These are phyloP conservation scores for Starmera amethionina DNA, from an alignment of 805 yeast genomes.

Conservation along the genomic window DNA sequence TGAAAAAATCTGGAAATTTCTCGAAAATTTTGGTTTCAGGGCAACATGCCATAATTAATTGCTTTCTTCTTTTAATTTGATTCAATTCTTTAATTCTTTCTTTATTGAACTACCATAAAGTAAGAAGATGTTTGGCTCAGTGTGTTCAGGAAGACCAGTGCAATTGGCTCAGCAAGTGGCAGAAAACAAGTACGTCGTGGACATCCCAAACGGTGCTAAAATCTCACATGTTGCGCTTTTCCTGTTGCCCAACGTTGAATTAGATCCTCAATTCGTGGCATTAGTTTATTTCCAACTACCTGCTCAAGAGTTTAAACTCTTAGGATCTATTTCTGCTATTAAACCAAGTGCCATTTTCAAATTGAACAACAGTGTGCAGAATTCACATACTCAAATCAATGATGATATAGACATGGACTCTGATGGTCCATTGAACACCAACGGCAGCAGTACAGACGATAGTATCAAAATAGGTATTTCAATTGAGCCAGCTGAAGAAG, in stretches of 20 bases:
- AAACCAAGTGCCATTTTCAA: constrained; percentile 93
- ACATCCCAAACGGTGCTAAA: constrained; percentile 50
- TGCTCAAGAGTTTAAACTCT: constrained; percentile 44
- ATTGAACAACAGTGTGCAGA: constrained; percentile 36
- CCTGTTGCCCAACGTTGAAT: constrained; percentile 69
- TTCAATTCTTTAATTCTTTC: neutral
- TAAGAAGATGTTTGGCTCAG: constrained; percentile 56
- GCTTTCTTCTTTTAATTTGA: neutral
- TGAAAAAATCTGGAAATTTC: neutral
- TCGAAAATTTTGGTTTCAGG: neutral
- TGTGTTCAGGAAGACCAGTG: constrained; percentile 65
- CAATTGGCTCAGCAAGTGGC: constrained; percentile 57
- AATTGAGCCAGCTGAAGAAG: constrained; percentile 67
- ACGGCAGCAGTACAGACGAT: constrained; percentile 1
- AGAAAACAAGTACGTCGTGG: constrained; percentile 53
- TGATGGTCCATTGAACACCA: constrained; percentile 18
- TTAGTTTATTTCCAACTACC: constrained; percentile 77
- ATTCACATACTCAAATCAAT: constrained; percentile 24
- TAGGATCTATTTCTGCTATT: constrained; percentile 49
- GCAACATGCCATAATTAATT: neutral
- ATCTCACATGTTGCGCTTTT: constrained; percentile 78
- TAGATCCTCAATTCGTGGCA: constrained; percentile 69
- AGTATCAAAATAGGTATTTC: constrained; percentile 71
- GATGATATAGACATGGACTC: constrained; percentile 51
- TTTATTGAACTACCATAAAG: neutral